These are phyloP conservation scores for Mortierella claussenii DNA, from an alignment of 192 early-diverging fungal genomes.

Conservation along the genomic window DNA sequence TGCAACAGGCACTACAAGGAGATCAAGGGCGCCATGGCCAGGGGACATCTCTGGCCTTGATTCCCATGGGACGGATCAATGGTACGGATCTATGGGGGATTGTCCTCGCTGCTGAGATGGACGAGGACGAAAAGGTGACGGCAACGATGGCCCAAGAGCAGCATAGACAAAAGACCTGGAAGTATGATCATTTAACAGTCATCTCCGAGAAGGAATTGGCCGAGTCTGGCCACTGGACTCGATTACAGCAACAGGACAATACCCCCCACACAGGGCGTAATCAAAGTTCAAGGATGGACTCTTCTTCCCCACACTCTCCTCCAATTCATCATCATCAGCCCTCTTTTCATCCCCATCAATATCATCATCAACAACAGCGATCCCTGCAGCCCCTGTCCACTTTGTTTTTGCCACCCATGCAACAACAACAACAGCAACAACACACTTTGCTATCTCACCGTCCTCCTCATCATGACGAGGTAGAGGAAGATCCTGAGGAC, in stretches of 20 bases:
- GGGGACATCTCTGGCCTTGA: conserved; percentile 5
- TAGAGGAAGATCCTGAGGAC: conserved; percentile 25
- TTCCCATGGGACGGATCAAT: conserved; percentile 5
- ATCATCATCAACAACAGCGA: no score
- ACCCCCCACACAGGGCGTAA: no score
- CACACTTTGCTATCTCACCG: not conserved
- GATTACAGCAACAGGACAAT: no score
- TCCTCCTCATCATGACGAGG: not conserved
- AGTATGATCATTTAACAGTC: conserved; percentile 5
- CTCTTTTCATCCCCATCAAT: no score
- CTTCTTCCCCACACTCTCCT: conserved; percentile 6
- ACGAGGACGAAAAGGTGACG: not conserved
- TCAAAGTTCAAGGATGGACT: not conserved
- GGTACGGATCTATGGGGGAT: conserved; percentile 3
- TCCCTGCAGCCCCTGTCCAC: no score
- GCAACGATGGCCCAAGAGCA: not conserved
- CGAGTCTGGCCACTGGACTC: not conserved
- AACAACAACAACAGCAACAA: conserved; percentile 5
- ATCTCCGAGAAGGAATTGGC: not conserved
- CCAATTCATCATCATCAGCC: no score
- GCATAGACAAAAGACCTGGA: not conserved
- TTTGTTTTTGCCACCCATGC: not conserved
- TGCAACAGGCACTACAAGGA: not conserved
- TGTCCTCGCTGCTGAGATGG: not conserved
- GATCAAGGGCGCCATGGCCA: not conserved